Percentiles rank a stretch among this genome's conserved stretches.
phyloP scores from a whole-genome alignment of 805 yeast genomes.

The Lipomyces yamanashiensis region DNA sequence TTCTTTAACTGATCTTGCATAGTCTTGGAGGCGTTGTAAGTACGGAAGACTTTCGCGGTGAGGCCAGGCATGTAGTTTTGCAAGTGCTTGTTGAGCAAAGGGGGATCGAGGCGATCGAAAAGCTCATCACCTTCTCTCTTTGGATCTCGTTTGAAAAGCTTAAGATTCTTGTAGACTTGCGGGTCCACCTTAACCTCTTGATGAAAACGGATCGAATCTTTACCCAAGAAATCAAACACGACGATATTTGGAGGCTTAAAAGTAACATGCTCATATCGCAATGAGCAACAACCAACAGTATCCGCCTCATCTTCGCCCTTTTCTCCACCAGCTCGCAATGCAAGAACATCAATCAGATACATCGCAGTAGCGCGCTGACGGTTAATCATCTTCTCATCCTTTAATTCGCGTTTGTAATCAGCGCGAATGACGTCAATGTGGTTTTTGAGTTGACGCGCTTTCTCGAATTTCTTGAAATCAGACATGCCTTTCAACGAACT shows the following conservation, averaged over 20 bases:
- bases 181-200: conserved; percentile 90
- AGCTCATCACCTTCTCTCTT: conserved; percentile 90
- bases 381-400: conserved; percentile 76
- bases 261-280: conserved; percentile 86
- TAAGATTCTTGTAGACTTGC: conserved; percentile 89
- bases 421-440: conserved; percentile 73
- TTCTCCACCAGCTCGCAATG: conserved; percentile 97
- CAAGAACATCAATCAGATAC: conserved; percentile 87
- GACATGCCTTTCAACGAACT: conserved; percentile 90
- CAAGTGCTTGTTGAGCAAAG: conserved; percentile 79
- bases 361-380: conserved; percentile 94
- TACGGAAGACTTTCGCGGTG: conserved; percentile 96
- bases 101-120: conserved; percentile 87
- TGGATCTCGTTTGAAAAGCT: conserved; percentile 85
- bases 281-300: conserved; percentile 96
- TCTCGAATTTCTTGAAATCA: conserved; percentile 89
- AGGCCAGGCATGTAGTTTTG: conserved; percentile 90
- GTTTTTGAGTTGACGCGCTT: conserved; percentile 80
- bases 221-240: conserved; percentile 91
- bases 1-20: conserved; percentile 93
- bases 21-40: conserved; percentile 93
- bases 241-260: conserved; percentile 84
- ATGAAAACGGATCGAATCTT: conserved; percentile 87
- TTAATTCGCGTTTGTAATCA: conserved; percentile 73
- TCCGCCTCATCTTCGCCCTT: conserved; percentile 97